These are phyloP conservation scores for Aspergillus fumigatiaffinis DNA, from an alignment of 2,329 filamentous ascomycete genomes.

Conservation along the genomic window DNA sequence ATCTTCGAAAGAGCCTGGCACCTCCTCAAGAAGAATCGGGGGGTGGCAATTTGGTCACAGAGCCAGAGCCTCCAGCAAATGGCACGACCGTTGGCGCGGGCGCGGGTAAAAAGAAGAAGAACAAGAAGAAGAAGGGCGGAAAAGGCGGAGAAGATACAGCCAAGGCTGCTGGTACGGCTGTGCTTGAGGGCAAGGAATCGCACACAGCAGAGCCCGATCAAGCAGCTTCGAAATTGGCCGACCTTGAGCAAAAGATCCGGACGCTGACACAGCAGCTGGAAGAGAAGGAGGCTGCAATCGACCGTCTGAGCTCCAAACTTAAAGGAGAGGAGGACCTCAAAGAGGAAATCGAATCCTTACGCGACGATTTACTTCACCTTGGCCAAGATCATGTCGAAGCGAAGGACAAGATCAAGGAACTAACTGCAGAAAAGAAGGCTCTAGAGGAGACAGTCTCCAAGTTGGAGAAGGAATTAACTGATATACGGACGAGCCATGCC, in stretches of 20 bases:
- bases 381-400: slow-evolving; percentile 81
- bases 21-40: slow-evolving; percentile 20
- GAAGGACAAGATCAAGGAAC: slow-evolving; percentile 68
- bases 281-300: slow-evolving; percentile 68
- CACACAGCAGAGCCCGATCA: slow-evolving; percentile 33
- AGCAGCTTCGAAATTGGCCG: slow-evolving; percentile 17
- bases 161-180: slow-evolving; percentile 18
- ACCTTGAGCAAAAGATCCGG: slow-evolving; percentile 36
- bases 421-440: slow-evolving; percentile 64
- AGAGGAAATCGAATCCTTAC: slow-evolving; percentile 81
- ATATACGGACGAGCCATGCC: slow-evolving; percentile 48
- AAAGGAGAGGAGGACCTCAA: slow-evolving; percentile 72
- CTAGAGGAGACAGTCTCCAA: slow-evolving; percentile 62
- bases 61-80: slow-evolving; percentile 17
- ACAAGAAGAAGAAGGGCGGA: slow-evolving; percentile 79
- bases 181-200: slow-evolving; percentile 12
- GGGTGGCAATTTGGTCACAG: slow-evolving; percentile 17
- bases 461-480: slow-evolving; percentile 67
- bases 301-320: slow-evolving; percentile 64
- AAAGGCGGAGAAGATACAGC: slow-evolving; percentile 43
- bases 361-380: slow-evolving; percentile 72
- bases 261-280: slow-evolving; percentile 31
- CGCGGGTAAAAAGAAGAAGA: slow-evolving; percentile 67
- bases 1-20: slow-evolving; percentile 29
- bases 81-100: slow-evolving; percentile 23